Conservation (phyloP, 495 filamentous ascomycete genomes). For the Pyrenula massariospora region DNA sequence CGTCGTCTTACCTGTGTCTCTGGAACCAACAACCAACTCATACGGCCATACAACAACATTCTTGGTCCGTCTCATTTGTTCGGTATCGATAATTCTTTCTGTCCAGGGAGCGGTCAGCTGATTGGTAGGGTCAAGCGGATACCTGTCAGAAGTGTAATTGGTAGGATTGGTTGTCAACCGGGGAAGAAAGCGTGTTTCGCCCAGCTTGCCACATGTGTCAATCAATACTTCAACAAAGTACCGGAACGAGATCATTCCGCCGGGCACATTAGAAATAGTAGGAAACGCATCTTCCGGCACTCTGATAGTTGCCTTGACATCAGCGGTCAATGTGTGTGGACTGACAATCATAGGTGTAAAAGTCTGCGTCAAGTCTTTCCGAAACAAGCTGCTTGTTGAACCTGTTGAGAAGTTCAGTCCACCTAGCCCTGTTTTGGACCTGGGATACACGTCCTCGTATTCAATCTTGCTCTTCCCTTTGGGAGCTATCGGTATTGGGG, state of each 20-base stretch:
- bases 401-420: conserved; percentile 72
- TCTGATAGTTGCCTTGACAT: conserved; percentile 67
- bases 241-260: conserved; percentile 84
- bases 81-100: conserved; percentile 78
- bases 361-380: conserved; percentile 83
- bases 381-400: conserved; percentile 74
- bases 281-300: conserved; percentile 88
- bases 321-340: conserved; percentile 60
- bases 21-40: conserved; percentile 80
- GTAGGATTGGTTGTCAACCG: conserved; percentile 38
- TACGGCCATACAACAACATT: conserved; percentile 73
- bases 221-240: conserved; percentile 89
- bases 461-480: conserved; percentile 48
- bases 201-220: conserved; percentile 79
- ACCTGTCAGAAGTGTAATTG: conserved; percentile 33
- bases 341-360: conserved; percentile 80
- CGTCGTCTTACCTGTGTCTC: conserved; percentile 57
- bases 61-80: conserved; percentile 74
- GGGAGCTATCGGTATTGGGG: conserved; percentile 50
- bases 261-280: conserved; percentile 78
- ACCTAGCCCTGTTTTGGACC: conserved; percentile 56
- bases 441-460: conserved; percentile 78
- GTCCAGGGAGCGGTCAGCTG: conserved; percentile 44
- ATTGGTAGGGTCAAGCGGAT: conserved; percentile 29
- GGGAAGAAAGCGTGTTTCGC: conserved; percentile 46